Evolutionary conservation across 1,284 basidiomycete species (phyloP).

Genomic region (Leccinum cinnamomeum): DNA sequence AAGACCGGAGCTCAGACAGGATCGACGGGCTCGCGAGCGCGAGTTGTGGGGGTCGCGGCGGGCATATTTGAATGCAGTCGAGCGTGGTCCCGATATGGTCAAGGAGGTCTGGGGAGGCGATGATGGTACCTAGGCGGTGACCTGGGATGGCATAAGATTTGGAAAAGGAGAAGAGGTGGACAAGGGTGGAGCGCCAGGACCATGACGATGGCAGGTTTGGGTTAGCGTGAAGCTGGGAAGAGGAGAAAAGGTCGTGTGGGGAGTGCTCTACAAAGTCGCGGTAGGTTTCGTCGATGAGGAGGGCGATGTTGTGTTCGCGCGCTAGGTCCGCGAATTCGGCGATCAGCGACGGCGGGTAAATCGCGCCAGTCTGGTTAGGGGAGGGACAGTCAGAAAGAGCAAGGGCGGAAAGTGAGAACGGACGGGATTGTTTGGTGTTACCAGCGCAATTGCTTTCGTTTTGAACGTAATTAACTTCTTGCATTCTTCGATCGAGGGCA

Average conservation of each 20-base stretch:
- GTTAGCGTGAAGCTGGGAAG: slow-evolving; percentile 1
- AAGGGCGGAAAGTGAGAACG: slow-evolving; percentile 21
- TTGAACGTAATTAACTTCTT: slow-evolving; percentile 52
- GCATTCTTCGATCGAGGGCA: slow-evolving; percentile 54
- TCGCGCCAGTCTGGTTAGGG: slow-evolving; percentile 67
- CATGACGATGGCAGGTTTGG: slow-evolving; percentile 1
- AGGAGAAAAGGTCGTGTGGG: slow-evolving; percentile 56
- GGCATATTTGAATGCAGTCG: slow-evolving; percentile 81
- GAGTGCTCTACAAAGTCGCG: slow-evolving; percentile 71
- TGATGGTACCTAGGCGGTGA: slow-evolving; percentile 77
- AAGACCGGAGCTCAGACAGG: slow-evolving; percentile 44
- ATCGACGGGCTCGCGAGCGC: slow-evolving; percentile 36
- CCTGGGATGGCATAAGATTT: slow-evolving; percentile 87
- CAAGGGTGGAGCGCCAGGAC: slow-evolving; percentile 61
- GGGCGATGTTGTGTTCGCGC: slow-evolving; percentile 54
- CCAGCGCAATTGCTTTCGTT: slow-evolving; percentile 72
- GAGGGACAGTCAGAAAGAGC: slow-evolving; percentile 4
- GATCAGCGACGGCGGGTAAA: slow-evolving; percentile 65
- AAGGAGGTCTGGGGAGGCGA: slow-evolving; percentile 62
- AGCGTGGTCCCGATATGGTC: slow-evolving; percentile 60
- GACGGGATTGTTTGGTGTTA: slow-evolving; percentile 76
- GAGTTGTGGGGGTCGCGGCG: slow-evolving; percentile 72
- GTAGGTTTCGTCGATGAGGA: slow-evolving; percentile 91
- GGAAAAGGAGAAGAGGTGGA: slow-evolving; percentile 80
- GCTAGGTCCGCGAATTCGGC: slow-evolving; percentile 66